Evolutionary conservation across 345 rosid genomes (phyloP).

Genomic region (Anastatica hierochuntica): DNA sequence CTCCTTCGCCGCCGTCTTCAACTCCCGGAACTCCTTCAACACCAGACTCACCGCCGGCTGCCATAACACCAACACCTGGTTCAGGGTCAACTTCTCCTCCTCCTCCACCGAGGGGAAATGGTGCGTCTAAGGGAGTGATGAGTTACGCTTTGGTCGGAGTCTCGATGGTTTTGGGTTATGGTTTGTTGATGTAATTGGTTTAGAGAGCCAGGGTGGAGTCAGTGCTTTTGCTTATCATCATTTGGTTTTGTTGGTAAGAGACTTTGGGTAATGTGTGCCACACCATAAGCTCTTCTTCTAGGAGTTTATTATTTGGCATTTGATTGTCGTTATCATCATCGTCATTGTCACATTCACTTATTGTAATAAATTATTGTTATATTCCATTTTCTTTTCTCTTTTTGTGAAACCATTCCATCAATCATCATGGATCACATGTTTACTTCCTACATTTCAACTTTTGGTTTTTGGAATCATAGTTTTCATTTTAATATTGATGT

Average conservation of each 20-base stretch:
- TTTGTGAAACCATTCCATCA: neutral
- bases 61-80: constrained; percentile 7
- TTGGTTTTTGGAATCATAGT: constrained; percentile 9
- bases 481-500: no score
- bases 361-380: constrained; percentile 6
- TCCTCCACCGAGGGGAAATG: constrained; percentile 16
- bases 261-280: constrained; percentile 12
- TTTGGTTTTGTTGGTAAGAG: constrained; percentile 10
- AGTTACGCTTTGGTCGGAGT: constrained; percentile 20
- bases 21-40: constrained; percentile 7
- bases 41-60: no score
- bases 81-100: constrained; percentile 22
- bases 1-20: constrained; percentile 1
- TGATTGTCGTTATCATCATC: constrained; percentile 2
- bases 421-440: no score
- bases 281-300: neutral
- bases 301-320: constrained; percentile 4
- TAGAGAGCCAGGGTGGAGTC: constrained; percentile 30
- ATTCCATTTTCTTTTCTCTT: neutral
- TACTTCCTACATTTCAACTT: no score
- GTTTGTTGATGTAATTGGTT: constrained; percentile 15
- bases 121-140: constrained; percentile 18
- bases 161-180: constrained; percentile 23
- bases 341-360: constrained; percentile 10
- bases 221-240: constrained; percentile 14